These are phyloP conservation scores for Lepidium didymum DNA, from an alignment of 345 rosid genomes.

Conservation along the genomic window DNA sequence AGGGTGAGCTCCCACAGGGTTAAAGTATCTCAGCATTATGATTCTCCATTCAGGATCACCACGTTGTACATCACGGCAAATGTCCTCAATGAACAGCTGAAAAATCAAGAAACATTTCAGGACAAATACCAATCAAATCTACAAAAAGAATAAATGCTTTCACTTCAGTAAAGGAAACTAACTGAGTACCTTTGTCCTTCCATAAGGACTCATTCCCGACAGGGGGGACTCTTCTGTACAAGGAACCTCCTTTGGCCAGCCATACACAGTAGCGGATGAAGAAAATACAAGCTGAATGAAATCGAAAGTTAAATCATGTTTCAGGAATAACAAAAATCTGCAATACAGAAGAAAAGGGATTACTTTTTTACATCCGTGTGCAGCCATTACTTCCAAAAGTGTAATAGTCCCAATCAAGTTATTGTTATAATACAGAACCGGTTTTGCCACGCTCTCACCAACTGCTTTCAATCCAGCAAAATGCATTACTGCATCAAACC, in stretches of 20 bases:
- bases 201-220: conserved; percentile 79
- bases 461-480: conserved; percentile 99
- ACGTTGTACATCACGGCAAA: conserved; percentile 63
- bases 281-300: conserved; percentile 87
- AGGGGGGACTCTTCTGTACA: conserved; percentile 85
- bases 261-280: conserved; percentile 98
- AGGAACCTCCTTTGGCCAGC: conserved; percentile 94
- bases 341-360: not conserved
- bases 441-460: conserved; percentile 88
- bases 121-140: not conserved
- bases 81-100: conserved; percentile 93
- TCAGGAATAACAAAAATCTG: not conserved
- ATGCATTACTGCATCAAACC: conserved; percentile 96
- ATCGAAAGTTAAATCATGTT: conserved; percentile 8
- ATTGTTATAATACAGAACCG: conserved; percentile 73
- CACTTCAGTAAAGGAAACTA: not conserved
- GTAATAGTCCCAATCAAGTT: conserved; percentile 82
- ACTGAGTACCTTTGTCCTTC: conserved; percentile 70
- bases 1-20: conserved; percentile 98
- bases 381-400: conserved; percentile 84
- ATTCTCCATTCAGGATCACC: conserved; percentile 88
- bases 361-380: conserved; percentile 87
- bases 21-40: conserved; percentile 86
- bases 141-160: not conserved
- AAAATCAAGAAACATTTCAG: not conserved